Evolutionary conservation across 2,329 filamentous ascomycete genomes (phyloP), one percentile per base, ranked within the genome.

Genomic region (Orbilia quercus): DNA sequence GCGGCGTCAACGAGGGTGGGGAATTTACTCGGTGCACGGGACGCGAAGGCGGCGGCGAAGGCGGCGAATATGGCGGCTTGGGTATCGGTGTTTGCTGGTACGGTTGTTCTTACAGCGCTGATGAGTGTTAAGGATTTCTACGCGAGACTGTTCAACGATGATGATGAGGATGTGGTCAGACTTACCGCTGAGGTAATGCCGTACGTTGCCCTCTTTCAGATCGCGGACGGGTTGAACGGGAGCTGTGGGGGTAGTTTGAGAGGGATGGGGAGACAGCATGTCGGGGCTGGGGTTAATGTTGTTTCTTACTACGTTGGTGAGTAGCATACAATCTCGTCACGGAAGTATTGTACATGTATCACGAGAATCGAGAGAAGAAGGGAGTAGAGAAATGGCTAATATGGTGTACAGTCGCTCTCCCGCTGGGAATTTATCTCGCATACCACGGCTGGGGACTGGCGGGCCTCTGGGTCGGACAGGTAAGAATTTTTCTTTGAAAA

Each of bases 141-240:
- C 75, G 92, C 90, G 0, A 86, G 86, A 60, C 85, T 96, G 1
- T 96, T 96, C 82, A 96, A 93, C 77, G 86, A 92, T 75, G 91
- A 96, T 76, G 91, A 96, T 76, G 81, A 86, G 18, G 81, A 84
- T 0, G 92, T 96, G 0, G 84, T 96, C 45, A 82, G 79, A 7
- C 85, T 96, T 0, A 93, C 92, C 0, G 87, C 89, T 0, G 82
- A 89, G 14, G 90, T 96, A 23, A 88, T 96, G 83, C 92, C 92
- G 0, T 94, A 89, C 77, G 92, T 96, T 0, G 92, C 92, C 0
- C 83, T 96, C 1, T 96, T 96, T 81, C 92, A 96, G 82, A 93
- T 96, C 71, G 91, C 92, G 0, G 92, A 96, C 79, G 92, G 92
- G 0, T 82, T 96, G 34, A 95, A 95, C 77, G 91, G 92, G 0